Percentiles rank a stretch among this genome's conserved stretches.
Evolutionary conservation across 164 flowering plant species (phyloP).

Genomic region (Liriodendron chinense): DNA sequence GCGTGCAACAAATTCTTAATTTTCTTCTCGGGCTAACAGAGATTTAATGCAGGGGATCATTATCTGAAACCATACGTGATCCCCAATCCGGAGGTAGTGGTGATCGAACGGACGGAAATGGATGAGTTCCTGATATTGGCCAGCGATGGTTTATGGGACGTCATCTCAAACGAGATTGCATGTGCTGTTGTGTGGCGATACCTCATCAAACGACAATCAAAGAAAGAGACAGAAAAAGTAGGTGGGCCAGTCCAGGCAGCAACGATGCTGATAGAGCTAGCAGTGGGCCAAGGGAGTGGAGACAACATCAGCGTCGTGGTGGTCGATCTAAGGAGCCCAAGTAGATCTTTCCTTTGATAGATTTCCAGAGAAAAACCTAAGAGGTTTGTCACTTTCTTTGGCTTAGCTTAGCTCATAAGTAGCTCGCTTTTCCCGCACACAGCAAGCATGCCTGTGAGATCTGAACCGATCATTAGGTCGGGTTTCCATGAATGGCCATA

Average conservation of each 20-base stretch:
- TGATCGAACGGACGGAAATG: constrained; percentile 17
- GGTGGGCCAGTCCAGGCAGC: constrained; percentile 33
- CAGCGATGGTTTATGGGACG: constrained; percentile 57
- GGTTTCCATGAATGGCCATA: too few relatives aligned
- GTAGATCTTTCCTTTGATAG: not conserved
- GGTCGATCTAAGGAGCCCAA: constrained; percentile 25
- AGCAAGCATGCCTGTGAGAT: too few relatives aligned
- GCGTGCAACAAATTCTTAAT: too few relatives aligned
- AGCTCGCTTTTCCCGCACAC: too few relatives aligned
- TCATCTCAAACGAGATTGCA: constrained; percentile 35
- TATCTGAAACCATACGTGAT: constrained; percentile 43
- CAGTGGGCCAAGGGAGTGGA: constrained; percentile 49
- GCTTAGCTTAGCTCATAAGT: not conserved
- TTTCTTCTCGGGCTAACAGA: too few relatives aligned
- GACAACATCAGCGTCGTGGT: constrained; percentile 54
- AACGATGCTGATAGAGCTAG: constrained; percentile 40
- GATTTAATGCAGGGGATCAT: constrained; percentile 34
- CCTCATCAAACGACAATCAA: constrained; percentile 9
- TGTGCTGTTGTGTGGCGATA: constrained; percentile 38
- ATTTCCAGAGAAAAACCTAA: not conserved
- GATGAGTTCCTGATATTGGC: constrained; percentile 49
- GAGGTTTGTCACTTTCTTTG: not conserved
- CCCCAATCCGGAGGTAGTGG: constrained; percentile 44
- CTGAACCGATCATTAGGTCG: too few relatives aligned
- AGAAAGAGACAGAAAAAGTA: not conserved